Conservation (phyloP, 768 basidiomycete species). For the Lactarius sp. region DNA sequence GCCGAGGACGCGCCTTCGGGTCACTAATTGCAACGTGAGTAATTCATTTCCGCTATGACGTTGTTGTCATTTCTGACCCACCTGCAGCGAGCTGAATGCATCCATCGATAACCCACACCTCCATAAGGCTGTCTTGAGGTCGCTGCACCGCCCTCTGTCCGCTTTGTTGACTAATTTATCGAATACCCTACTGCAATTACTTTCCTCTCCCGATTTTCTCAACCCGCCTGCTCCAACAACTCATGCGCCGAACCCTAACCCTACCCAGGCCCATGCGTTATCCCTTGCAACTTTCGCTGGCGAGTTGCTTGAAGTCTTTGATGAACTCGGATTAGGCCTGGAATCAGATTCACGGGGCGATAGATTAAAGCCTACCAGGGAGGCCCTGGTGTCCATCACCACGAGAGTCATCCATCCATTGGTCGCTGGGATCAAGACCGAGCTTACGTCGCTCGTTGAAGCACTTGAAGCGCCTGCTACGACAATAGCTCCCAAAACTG, state of each 20-base stretch:
- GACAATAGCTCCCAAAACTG: conserved; percentile 5
- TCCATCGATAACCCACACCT: conserved; percentile 60
- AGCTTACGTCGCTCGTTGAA: conserved; percentile 57
- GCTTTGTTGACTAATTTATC: conserved; percentile 69
- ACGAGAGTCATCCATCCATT: conserved; percentile 63
- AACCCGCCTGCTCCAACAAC: conserved; percentile 45
- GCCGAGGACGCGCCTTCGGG: conserved; percentile 65
- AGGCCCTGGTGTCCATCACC: conserved; percentile 63
- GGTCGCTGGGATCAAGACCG: conserved; percentile 53
- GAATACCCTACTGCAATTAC: conserved; percentile 56
- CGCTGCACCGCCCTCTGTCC: conserved; percentile 71
- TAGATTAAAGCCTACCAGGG: conserved; percentile 62
- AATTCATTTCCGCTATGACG: neutral
- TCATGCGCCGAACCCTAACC: conserved; percentile 50
- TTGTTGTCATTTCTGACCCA: neutral
- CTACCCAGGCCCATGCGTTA: conserved; percentile 68
- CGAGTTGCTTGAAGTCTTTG: conserved; percentile 67
- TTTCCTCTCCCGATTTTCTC: conserved; percentile 61
- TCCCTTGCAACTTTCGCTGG: conserved; percentile 65
- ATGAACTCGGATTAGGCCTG: conserved; percentile 56
- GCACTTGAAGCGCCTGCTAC: conserved; percentile 47
- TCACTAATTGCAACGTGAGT: conserved; percentile 67
- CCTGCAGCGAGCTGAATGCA: conserved; percentile 62
- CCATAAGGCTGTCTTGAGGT: conserved; percentile 63
- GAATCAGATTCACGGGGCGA: conserved; percentile 61